phyloP scores from a whole-genome alignment of 768 basidiomycete species.

The Termitomyces bulborhizus region DNA sequence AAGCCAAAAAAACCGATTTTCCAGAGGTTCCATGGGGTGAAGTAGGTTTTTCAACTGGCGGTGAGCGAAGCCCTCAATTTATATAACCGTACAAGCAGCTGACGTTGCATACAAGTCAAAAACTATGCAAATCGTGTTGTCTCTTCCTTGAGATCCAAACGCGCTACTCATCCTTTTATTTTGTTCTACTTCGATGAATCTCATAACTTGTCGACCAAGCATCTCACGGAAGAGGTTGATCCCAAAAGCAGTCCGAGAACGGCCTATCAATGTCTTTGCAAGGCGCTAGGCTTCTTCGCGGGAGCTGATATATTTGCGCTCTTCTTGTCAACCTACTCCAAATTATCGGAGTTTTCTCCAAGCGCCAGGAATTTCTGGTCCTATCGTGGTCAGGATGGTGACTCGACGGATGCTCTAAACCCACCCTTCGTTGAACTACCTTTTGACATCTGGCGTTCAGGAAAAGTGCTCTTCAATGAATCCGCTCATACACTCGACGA shows the following conservation, averaged over 20 bases:
- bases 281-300: not conserved
- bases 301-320: not conserved
- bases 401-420: not conserved
- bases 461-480: not conserved
- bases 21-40: not conserved
- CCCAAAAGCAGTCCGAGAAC: not conserved
- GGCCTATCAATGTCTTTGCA: slow-evolving; percentile 5
- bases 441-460: not conserved
- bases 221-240: not conserved
- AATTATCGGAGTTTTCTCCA: not conserved
- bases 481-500: not conserved
- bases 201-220: not conserved
- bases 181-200: slow-evolving; percentile 1
- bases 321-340: not conserved
- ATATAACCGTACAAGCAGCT: not conserved
- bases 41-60: too few relatives aligned
- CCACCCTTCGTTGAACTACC: slow-evolving; percentile 3
- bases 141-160: not conserved
- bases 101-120: not conserved
- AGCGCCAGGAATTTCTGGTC: not conserved
- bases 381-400: not conserved
- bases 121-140: not conserved
- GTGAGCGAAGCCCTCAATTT: not conserved
- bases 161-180: not conserved
- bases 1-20: not conserved